Conservation (phyloP, 2,329 filamentous ascomycete genomes). For the Chaetoscypha palmicola region DNA sequence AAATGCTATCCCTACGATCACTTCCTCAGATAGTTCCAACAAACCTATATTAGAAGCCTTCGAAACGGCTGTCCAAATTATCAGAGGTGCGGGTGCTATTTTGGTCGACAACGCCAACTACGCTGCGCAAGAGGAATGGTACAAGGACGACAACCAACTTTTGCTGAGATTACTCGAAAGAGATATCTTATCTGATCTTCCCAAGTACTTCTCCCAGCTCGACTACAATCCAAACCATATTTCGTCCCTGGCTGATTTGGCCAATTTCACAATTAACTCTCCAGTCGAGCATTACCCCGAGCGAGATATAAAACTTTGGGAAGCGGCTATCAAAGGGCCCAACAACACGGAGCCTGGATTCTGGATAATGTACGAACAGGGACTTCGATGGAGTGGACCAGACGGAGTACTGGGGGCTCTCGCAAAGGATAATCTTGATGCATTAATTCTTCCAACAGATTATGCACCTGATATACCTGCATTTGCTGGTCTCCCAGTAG, state of each 20-base stretch:
- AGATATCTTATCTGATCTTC: conserved; percentile 53
- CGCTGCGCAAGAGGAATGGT: conserved; percentile 41
- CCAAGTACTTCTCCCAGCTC: conserved; percentile 49
- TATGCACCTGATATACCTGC: conserved; percentile 54
- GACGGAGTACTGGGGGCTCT: conserved; percentile 60
- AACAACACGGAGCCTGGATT: conserved; percentile 50
- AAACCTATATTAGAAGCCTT: conserved; percentile 46
- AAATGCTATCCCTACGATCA: conserved; percentile 35
- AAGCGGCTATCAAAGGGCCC: conserved; percentile 43
- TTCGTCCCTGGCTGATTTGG: conserved; percentile 9
- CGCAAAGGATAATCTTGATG: conserved; percentile 42
- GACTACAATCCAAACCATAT: conserved; percentile 25
- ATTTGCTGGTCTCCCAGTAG: conserved; percentile 65
- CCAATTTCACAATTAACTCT: conserved; percentile 12
- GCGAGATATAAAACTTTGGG: conserved; percentile 51
- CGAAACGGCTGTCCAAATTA: conserved; percentile 43
- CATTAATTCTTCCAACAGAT: conserved; percentile 52
- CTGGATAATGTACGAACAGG: conserved; percentile 47
- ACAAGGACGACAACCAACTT: conserved; percentile 25
- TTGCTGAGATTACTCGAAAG: conserved; percentile 40
- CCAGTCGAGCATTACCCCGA: conserved; percentile 16
- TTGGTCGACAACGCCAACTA: conserved; percentile 56
- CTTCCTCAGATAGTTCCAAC: conserved; percentile 25
- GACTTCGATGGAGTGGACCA: conserved; percentile 39
- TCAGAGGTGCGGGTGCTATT: conserved; percentile 49